A percentile compares a stretch with the other conserved stretches of the same genome.
Evolutionary conservation across 495 filamentous ascomycete genomes (phyloP).

Genomic region (Neurospora sp.): DNA sequence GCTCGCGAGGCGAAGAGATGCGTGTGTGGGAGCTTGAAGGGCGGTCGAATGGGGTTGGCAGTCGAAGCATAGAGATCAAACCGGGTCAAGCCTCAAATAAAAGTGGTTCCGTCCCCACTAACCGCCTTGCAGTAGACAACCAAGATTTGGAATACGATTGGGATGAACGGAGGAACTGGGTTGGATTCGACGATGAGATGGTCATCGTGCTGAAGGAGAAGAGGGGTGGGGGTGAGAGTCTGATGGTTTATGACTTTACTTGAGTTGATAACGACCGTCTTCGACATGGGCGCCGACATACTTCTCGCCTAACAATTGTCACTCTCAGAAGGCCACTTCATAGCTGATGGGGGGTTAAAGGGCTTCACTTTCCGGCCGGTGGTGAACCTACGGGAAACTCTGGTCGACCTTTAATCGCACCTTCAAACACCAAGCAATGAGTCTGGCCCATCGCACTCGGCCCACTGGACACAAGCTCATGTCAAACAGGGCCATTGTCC

Average conservation of each 20-base stretch:
- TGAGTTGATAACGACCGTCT: slow-evolving; percentile 23
- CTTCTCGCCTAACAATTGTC: not conserved
- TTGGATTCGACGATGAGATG: slow-evolving; percentile 90
- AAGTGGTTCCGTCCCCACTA: slow-evolving; percentile 4
- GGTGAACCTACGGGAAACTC: not conserved
- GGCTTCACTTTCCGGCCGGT: not conserved
- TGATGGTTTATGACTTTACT: slow-evolving; percentile 91
- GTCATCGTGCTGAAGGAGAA: slow-evolving; percentile 77
- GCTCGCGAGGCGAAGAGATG: slow-evolving; percentile 71
- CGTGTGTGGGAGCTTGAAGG: slow-evolving; percentile 92
- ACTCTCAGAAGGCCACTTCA: not conserved
- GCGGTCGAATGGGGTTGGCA: slow-evolving; percentile 32
- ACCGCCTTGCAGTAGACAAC: not conserved
- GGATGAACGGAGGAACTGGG: slow-evolving; percentile 46
- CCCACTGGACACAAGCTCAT: not conserved
- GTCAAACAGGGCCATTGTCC: not conserved
- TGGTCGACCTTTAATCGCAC: not conserved
- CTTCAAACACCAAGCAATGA: not conserved
- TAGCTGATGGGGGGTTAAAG: not conserved
- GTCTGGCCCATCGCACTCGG: not conserved
- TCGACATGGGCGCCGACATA: not conserved
- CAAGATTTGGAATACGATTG: slow-evolving; percentile 3
- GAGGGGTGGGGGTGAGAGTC: slow-evolving; percentile 51
- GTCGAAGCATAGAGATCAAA: slow-evolving; percentile 31
- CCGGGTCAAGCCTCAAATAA: slow-evolving; percentile 27